phyloP scores from a whole-genome alignment of 352 stramenopile species.

The Phytophthora brassicae region DNA sequence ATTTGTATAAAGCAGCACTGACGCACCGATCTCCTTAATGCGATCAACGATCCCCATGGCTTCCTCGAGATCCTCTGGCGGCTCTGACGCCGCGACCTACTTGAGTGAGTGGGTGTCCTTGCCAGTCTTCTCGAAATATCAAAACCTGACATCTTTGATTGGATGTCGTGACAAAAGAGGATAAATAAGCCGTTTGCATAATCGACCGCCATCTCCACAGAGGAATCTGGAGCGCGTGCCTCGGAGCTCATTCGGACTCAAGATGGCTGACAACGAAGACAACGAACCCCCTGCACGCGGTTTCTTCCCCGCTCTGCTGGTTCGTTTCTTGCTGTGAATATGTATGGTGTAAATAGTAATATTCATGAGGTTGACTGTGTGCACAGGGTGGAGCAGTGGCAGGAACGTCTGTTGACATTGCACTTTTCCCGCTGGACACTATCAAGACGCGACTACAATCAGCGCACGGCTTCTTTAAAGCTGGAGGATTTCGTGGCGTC shows the following conservation, averaged over 20 bases:
- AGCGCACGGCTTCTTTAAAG: conserved; percentile 95
- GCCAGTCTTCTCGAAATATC: conserved; percentile 12
- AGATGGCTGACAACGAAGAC: conserved; percentile 27
- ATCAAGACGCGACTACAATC: conserved; percentile 98
- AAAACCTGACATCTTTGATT: not conserved
- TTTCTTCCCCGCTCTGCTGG: conserved; percentile 70
- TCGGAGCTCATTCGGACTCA: not conserved
- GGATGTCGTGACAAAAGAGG: too few species aligned
- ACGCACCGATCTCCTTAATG: conserved; percentile 93
- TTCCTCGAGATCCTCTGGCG: conserved; percentile 28
- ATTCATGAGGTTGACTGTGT: not conserved
- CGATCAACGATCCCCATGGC: conserved; percentile 92
- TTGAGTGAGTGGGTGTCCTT: conserved; percentile 19
- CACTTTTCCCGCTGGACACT: conserved; percentile 98
- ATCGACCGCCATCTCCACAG: conserved; percentile 14
- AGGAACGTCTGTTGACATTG: conserved; percentile 97
- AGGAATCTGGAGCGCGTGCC: conserved; percentile 21
- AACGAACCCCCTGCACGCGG: conserved; percentile 44
- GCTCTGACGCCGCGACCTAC: conserved; percentile 20
- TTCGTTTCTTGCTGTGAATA: too few species aligned
- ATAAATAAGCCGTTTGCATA: not conserved
- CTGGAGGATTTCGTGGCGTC: conserved; percentile 94
- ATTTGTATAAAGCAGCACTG: not conserved
- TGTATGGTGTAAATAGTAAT: too few species aligned
- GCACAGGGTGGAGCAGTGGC: conserved; percentile 91